Base-by-base conservation (phyloP, 371 early-diverging fungal species). In the Smittium culicis region DNA sequence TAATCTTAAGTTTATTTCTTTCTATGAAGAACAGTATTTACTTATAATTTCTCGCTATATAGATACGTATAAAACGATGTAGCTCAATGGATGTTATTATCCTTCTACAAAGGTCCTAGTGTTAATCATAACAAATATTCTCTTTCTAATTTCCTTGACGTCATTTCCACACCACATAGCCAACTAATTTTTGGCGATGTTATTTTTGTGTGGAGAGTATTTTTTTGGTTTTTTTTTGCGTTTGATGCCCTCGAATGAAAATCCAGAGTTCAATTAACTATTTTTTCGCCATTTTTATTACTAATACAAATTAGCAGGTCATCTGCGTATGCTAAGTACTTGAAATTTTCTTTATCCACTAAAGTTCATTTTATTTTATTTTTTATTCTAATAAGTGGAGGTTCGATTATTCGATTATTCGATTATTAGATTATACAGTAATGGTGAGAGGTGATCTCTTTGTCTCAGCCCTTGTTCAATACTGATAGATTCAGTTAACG, bases 381-480 rank as follows among this genome's bases (percentile, higher is more conserved):
- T 1, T 59, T 35, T 5, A 11, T 11, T 45, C 20, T 5, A 11
- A 11, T 45, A 70, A 24, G 35, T 61, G 59, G 28, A 64, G 35
- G 20, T n/a, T n/a, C n/a, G n/a, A n/a, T n/a, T n/a, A n/a, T 67
- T 55, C 0, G 67, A 61, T 3, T 56, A 64, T 25, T 70, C 71
- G 11, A 62, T 61, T 1, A 67, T 54, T 1, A 68, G 11, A 28
- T 70, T 70, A 34, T 70, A 70, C 0, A 68, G 65, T 0, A 70
- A 62, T 2, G 71, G 71, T 20, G 68, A 70, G 0, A 68, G 65
- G 20, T 56, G 71, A 32, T 70, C 70, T 1, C 67, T 63, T 30
- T 70, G 70, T 0, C 54, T 24, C 0, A 70, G 68, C 0, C 70
- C 70, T 29, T 67, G 61, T 35, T n/a, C 27, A 32, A 63, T 70